Percentiles rank a stretch among this genome's conserved stretches.
Evolutionary conservation across 169 alveolate genomes (phyloP).

Genomic region (Toxoplasma gondii): DNA sequence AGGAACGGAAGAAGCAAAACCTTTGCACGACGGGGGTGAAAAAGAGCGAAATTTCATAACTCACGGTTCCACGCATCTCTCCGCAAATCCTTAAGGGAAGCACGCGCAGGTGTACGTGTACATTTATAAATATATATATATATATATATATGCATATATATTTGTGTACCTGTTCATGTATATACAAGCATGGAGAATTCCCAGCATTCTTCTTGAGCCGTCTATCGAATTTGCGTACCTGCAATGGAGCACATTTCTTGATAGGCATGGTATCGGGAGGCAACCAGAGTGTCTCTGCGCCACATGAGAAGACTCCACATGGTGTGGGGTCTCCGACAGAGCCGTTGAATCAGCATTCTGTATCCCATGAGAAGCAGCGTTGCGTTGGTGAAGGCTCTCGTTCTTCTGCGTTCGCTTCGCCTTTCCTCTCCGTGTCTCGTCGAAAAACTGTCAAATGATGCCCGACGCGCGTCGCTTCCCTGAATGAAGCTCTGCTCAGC

Average conservation of each 20-base stretch:
- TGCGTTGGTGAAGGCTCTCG: neutral
- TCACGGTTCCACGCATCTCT: too few relatives aligned
- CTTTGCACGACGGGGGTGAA: too few relatives aligned
- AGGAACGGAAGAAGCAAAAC: too few relatives aligned
- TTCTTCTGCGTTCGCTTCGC: neutral
- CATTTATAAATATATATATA: too few relatives aligned
- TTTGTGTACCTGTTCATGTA: too few relatives aligned
- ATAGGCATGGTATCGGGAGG: neutral
- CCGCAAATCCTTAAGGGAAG: too few relatives aligned
- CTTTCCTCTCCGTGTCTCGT: neutral
- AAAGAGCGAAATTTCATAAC: too few relatives aligned
- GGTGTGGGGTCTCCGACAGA: neutral
- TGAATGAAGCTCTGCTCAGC: neutral
- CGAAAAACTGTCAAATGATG: neutral
- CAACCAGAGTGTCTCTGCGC: neutral
- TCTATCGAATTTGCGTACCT: neutral
- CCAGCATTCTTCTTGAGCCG: too few relatives aligned
- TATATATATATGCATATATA: too few relatives aligned
- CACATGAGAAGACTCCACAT: neutral
- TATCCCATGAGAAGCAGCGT: conserved; percentile 20
- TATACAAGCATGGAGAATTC: too few relatives aligned
- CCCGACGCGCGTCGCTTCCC: neutral
- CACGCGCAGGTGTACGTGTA: too few relatives aligned
- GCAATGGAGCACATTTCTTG: conserved; percentile 6
- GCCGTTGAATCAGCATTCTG: neutral